These are phyloP conservation scores for Diaporthe vexans DNA, from an alignment of 2,329 filamentous ascomycete genomes.

Conservation along the genomic window DNA sequence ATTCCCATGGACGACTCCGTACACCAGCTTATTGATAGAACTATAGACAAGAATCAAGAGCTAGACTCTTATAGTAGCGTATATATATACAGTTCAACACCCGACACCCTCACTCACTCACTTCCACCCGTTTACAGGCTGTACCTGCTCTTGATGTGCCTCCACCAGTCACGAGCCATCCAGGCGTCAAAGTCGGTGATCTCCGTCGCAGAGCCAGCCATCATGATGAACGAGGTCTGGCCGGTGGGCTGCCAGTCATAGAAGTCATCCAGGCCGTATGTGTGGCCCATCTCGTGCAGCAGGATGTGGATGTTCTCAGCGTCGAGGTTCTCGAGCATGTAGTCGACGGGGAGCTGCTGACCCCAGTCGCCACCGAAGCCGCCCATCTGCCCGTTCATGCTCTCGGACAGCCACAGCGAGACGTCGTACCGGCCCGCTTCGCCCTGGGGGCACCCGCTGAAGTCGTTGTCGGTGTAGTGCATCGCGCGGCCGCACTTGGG, in stretches of 20 bases:
- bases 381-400: slow-evolving; percentile 29
- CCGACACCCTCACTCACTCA: background rate
- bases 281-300: slow-evolving; percentile 25
- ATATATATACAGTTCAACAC: slow-evolving; percentile 2
- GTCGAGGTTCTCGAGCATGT: slow-evolving; percentile 29
- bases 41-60: slow-evolving; percentile 18
- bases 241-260: slow-evolving; percentile 16
- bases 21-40: background rate
- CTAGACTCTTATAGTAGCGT: background rate
- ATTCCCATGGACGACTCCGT: background rate
- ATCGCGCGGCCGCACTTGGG: background rate
- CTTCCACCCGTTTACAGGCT: background rate
- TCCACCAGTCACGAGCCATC: slow-evolving; percentile 24
- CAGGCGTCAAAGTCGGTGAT: slow-evolving; percentile 2
- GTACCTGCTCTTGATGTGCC: slow-evolving; percentile 32
- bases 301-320: slow-evolving; percentile 24
- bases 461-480: slow-evolving; percentile 16
- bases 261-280: slow-evolving; percentile 8
- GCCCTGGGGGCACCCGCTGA: slow-evolving; percentile 14
- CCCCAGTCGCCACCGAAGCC: slow-evolving; percentile 27
- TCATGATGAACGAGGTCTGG: slow-evolving; percentile 15
- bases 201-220: slow-evolving; percentile 1
- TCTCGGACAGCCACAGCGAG: slow-evolving; percentile 18
- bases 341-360: slow-evolving; percentile 25
- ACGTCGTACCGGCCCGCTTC: slow-evolving; percentile 13